These are phyloP conservation scores for Lactarius hengduanensis DNA, from an alignment of 768 basidiomycete genomes.

Conservation along the genomic window DNA sequence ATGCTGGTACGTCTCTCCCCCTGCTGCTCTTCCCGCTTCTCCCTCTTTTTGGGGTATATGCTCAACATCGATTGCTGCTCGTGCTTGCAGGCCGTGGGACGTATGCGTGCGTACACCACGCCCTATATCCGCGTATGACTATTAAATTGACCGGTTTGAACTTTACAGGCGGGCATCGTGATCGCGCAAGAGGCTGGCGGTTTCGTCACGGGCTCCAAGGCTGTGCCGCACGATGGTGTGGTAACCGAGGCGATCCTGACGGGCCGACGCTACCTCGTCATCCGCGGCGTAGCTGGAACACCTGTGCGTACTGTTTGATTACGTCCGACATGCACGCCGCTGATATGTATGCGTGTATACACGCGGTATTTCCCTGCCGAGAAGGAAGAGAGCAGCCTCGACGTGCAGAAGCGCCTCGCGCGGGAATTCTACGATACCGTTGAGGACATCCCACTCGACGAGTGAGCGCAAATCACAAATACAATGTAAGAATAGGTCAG, in stretches of 20 bases:
- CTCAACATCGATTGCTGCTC: background rate
- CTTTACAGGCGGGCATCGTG: slow-evolving; percentile 70
- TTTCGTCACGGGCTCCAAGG: slow-evolving; percentile 68
- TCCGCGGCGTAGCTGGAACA: slow-evolving; percentile 65
- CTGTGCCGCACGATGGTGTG: slow-evolving; percentile 41
- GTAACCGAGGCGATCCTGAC: slow-evolving; percentile 68
- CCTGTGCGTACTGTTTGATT: slow-evolving; percentile 39
- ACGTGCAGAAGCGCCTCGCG: slow-evolving; percentile 78
- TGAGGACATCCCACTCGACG: slow-evolving; percentile 49
- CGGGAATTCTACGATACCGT: slow-evolving; percentile 85
- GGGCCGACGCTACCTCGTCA: slow-evolving; percentile 79
- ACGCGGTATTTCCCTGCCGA: background rate
- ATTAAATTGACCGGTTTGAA: background rate
- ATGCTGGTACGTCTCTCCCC: slow-evolving; percentile 47
- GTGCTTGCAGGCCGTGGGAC: slow-evolving; percentile 66
- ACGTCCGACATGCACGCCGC: background rate
- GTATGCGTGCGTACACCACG: slow-evolving; percentile 55
- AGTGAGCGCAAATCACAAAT: slow-evolving; percentile 34
- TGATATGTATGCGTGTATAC: background rate
- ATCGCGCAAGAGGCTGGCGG: slow-evolving; percentile 91
- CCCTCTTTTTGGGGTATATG: background rate
- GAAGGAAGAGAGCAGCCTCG: slow-evolving; percentile 57
- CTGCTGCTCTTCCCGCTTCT: background rate
- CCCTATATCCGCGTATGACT: background rate
- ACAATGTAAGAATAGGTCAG: no score